Conservation (phyloP, 2,329 filamentous ascomycete species). For the Aureobasidium melanogenum region DNA sequence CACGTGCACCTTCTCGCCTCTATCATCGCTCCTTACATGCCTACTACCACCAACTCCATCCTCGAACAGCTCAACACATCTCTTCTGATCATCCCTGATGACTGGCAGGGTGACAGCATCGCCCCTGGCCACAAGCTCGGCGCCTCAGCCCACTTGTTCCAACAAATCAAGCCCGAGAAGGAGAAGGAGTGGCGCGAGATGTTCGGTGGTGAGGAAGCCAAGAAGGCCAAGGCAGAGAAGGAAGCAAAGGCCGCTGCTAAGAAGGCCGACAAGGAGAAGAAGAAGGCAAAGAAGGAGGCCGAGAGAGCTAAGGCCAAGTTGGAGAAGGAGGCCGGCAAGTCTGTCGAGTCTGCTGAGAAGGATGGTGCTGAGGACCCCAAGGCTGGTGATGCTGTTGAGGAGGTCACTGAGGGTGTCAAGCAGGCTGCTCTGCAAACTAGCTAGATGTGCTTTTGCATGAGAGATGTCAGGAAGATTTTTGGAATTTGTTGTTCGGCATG, state of each 20-base stretch:
- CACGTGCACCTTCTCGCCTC: conserved; percentile 73
- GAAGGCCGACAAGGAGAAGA: conserved; percentile 55
- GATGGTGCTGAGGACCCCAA: conserved; percentile 42
- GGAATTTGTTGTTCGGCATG: background rate
- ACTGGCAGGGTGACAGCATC: conserved; percentile 53
- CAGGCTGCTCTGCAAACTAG: conserved; percentile 36
- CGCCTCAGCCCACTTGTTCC: conserved; percentile 71
- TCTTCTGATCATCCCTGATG: conserved; percentile 35
- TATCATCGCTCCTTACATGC: conserved; percentile 77
- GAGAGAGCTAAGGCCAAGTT: conserved; percentile 47
- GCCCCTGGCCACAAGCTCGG: conserved; percentile 72
- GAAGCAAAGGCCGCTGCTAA: conserved; percentile 47
- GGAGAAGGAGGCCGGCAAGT: conserved; percentile 41
- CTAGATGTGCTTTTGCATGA: background rate
- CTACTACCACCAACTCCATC: conserved; percentile 66
- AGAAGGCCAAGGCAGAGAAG: conserved; percentile 63
- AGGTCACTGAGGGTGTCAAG: conserved; percentile 36
- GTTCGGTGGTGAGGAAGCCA: conserved; percentile 58
- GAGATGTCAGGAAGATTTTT: background rate
- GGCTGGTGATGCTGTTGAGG: conserved; percentile 31
- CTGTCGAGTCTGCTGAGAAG: conserved; percentile 71
- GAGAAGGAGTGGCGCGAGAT: conserved; percentile 72
- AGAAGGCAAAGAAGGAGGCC: conserved; percentile 55
- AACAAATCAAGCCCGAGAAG: conserved; percentile 73
- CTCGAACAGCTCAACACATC: conserved; percentile 59